A percentile compares a stretch with the other conserved stretches of the same genome.
phyloP scores from a whole-genome alignment of 768 basidiomycete species.

The Pleurotus cornucopiae region DNA sequence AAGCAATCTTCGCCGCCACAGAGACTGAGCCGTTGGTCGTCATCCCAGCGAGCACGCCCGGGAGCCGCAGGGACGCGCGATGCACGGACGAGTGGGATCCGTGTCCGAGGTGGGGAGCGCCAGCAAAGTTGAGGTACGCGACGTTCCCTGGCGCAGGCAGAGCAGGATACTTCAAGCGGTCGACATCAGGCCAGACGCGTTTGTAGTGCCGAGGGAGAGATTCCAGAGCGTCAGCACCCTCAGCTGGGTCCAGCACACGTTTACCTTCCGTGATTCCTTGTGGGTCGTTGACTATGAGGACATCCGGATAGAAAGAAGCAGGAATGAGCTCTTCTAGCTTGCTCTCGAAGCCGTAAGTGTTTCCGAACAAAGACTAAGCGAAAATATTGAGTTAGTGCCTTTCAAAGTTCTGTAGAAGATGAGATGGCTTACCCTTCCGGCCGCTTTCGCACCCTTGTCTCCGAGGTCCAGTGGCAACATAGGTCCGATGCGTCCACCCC shows the following conservation, averaged over 20 bases:
- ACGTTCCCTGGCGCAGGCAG: not conserved
- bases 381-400: not conserved
- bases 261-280: constrained; percentile 8
- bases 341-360: constrained; percentile 1
- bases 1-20: constrained; percentile 33
- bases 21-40: constrained; percentile 21
- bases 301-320: constrained; percentile 16
- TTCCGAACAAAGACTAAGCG: not conserved
- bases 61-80: constrained; percentile 33
- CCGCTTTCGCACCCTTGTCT: no score
- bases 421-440: no score
- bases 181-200: constrained; percentile 14
- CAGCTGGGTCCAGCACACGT: not conserved
- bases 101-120: constrained; percentile 14
- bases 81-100: constrained; percentile 29
- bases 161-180: not conserved
- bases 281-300: constrained; percentile 21
- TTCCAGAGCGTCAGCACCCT: not conserved
- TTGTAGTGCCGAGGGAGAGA: constrained; percentile 12
- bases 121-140: constrained; percentile 15
- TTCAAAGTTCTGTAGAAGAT: no score
- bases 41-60: constrained; percentile 21
- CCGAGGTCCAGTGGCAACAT: no score
- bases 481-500: no score
- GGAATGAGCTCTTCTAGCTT: constrained; percentile 22